These are phyloP conservation scores for Dendrocalamus latiflorus DNA, from an alignment of 202 grass and related monocot genomes.

Conservation along the genomic window DNA sequence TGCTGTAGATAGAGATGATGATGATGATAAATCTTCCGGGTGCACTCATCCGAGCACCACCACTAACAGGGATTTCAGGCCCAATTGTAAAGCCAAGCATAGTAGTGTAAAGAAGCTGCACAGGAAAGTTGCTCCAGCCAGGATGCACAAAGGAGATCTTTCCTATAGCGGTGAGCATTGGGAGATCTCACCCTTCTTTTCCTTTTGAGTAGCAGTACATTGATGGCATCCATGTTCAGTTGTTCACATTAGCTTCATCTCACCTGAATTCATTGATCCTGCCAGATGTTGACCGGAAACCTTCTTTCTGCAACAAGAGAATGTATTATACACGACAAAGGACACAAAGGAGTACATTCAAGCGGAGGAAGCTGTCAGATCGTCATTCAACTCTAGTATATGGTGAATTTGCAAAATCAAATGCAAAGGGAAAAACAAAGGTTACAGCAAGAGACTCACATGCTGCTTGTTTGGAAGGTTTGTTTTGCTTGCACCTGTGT, in stretches of 20 bases:
- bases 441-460: conserved; percentile 25
- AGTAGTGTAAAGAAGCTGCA: conserved; percentile 64
- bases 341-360: conserved; percentile 86
- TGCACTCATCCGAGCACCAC: conserved; percentile 74
- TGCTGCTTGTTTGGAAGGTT: conserved; percentile 42
- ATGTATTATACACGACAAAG: conserved; percentile 87
- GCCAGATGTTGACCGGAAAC: conserved; percentile 64
- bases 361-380: conserved; percentile 80
- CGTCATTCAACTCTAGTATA: conserved; percentile 40
- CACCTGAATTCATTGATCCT: conserved; percentile 40
- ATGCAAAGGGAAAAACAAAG: conserved; percentile 36
- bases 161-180: conserved; percentile 59
- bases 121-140: conserved; percentile 46
- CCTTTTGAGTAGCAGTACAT: conserved; percentile 16
- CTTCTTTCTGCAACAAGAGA: conserved; percentile 61
- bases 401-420: conserved; percentile 37
- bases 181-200: neutral
- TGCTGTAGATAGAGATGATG: conserved; percentile 77
- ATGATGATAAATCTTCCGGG: conserved; percentile 74
- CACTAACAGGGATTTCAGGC: conserved; percentile 49
- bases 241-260: conserved; percentile 31
- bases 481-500: conserved; percentile 15
- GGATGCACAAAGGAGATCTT: conserved; percentile 48
- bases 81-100: conserved; percentile 49
- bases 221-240: conserved; percentile 9